Evolutionary conservation across 1,284 basidiomycete species (phyloP), one percentile per base, ranked within the genome.

Genomic region (Sphaerobolus stellatus): DNA sequence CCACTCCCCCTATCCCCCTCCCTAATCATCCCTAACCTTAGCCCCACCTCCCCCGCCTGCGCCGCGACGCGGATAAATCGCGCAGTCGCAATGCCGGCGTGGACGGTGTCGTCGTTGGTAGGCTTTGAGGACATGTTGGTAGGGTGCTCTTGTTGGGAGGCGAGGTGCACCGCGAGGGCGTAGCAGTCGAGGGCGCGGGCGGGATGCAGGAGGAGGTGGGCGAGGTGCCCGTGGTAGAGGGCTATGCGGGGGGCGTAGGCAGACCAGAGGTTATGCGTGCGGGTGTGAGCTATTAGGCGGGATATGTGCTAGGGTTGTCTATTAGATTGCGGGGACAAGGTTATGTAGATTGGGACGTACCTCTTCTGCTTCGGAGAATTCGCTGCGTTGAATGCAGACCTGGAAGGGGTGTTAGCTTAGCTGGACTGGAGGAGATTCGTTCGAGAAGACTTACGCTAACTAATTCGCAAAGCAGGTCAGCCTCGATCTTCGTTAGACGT

Each of bases 401-500:
- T 87, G 56, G 1, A 48, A 38, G n/a, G n/a, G n/a, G n/a, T n/a
- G n/a, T n/a, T n/a, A n/a, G n/a, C n/a, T n/a, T n/a, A n/a, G n/a
- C n/a, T n/a, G n/a, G n/a, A n/a, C n/a, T n/a, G n/a, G n/a, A n/a
- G n/a, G n/a, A n/a, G n/a, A n/a, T n/a, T n/a, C n/a, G n/a, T n/a
- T n/a, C n/a, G n/a, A n/a, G n/a, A n/a, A n/a, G 9, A 67, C 79
- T 54, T 63, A 87, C 85, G 2, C 78, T 78, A 18, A 82, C 70
- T 5, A 89, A 73, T 62, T 90, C 88, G 56, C 80, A 84, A 30
- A 88, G 65, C 54, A 90, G 65, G 61, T 90, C 88, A 0, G 84
- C 86, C 57, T 83, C 83, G 38, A 90, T 78, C 57, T 77, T 77
- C n/a, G 77, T 74, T 58, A 86, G 72, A 31, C 75, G 71, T 30